A percentile compares a stretch with the other conserved stretches of the same genome.
Evolutionary conservation across 768 basidiomycete species (phyloP).

Genomic region (Chlorophyllum brunneum): DNA sequence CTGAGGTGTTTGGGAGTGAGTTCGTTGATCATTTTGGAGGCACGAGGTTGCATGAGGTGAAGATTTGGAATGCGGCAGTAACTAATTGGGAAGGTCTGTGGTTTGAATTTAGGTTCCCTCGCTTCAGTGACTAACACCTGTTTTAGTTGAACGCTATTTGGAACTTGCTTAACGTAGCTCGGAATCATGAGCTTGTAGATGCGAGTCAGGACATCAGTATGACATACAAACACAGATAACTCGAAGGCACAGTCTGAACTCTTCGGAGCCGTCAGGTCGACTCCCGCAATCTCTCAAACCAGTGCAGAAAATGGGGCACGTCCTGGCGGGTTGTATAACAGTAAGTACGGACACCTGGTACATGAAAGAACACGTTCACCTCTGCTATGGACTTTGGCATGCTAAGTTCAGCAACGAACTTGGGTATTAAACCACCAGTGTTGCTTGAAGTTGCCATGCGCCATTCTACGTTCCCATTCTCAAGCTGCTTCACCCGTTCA

Average conservation of each 20-base stretch:
- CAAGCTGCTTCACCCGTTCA: constrained; percentile 60
- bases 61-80: constrained; percentile 82
- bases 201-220: neutral
- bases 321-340: constrained; percentile 38
- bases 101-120: neutral
- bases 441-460: constrained; percentile 76
- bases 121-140: constrained; percentile 10
- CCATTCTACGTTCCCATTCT: constrained; percentile 68
- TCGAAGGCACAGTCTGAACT: neutral
- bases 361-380: constrained; percentile 30
- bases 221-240: neutral
- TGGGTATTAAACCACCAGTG: constrained; percentile 66
- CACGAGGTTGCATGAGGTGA: constrained; percentile 90
- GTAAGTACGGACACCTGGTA: neutral
- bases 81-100: constrained; percentile 89
- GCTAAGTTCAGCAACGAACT: constrained; percentile 55
- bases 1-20: constrained; percentile 69
- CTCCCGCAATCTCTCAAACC: constrained; percentile 42
- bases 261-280: neutral
- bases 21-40: constrained; percentile 96
- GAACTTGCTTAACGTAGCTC: constrained; percentile 54
- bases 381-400: constrained; percentile 62
- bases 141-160: constrained; percentile 77
- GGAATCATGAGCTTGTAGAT: neutral
- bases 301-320: constrained; percentile 68